phyloP scores from a whole-genome alignment of 148 eudicot genomes.

The Silene conica region DNA sequence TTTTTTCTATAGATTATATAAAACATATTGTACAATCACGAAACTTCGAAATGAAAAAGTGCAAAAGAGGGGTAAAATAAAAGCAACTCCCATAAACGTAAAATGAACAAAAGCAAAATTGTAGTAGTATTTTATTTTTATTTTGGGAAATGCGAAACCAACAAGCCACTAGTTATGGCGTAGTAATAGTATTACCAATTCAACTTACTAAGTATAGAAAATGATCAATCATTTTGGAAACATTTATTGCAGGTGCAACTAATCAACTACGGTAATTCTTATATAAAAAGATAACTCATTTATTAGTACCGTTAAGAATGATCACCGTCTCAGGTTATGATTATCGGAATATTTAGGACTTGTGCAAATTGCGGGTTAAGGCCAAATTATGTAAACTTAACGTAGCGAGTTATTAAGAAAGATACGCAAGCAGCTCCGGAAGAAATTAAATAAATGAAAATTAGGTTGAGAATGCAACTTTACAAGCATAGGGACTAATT shows the following conservation, averaged over 20 bases:
- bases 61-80: conserved; percentile 2
- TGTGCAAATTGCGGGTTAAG: too few relatives aligned
- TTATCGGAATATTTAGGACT: too few relatives aligned
- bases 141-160: neutral
- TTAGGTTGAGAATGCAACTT: neutral
- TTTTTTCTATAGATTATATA: neutral
- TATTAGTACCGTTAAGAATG: too few relatives aligned
- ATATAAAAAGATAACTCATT: too few relatives aligned
- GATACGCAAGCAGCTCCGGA: neutral
- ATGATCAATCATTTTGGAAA: neutral
- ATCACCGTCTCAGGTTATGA: too few relatives aligned
- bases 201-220: neutral
- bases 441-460: neutral
- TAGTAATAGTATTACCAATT: neutral
- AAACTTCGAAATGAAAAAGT: neutral
- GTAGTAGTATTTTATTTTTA: neutral
- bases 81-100: neutral
- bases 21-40: neutral
- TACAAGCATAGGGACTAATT: too few relatives aligned
- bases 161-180: neutral
- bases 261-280: neutral
- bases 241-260: neutral
- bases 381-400: too few relatives aligned
- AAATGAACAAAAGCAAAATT: neutral
- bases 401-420: too few relatives aligned